Evolutionary conservation across 2,329 filamentous ascomycete genomes (phyloP).

Genomic region (Teratosphaeria gauchensis): DNA sequence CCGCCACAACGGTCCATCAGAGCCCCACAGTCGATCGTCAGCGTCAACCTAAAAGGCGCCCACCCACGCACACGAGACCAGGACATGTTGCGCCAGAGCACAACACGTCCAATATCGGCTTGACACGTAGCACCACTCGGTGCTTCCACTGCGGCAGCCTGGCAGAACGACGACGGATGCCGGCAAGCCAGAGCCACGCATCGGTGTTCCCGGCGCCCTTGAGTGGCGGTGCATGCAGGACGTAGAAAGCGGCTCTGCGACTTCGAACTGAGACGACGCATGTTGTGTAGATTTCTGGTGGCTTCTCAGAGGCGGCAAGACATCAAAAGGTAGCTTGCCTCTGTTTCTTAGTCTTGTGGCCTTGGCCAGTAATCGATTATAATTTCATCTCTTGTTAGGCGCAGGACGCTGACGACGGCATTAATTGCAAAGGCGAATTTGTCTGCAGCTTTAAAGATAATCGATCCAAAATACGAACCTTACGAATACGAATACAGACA

Average conservation of each 20-base stretch:
- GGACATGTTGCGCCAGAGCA: neutral
- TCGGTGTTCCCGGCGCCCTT: neutral
- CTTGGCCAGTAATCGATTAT: constrained; percentile 1
- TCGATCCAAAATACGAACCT: constrained; percentile 5
- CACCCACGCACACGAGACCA: neutral
- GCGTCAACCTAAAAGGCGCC: neutral
- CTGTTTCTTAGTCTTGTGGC: neutral
- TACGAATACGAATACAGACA: neutral
- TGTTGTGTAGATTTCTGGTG: neutral
- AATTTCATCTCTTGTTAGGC: constrained; percentile 4
- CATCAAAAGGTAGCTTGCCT: constrained; percentile 1
- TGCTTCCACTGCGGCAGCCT: neutral
- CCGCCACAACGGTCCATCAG: neutral
- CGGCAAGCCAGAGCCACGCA: neutral
- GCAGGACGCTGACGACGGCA: constrained; percentile 16
- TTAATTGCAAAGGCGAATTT: constrained; percentile 3
- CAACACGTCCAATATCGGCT: neutral
- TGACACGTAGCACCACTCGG: constrained; percentile 1
- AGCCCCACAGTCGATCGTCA: neutral
- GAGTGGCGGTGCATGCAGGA: constrained; percentile 2
- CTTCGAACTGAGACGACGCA: neutral
- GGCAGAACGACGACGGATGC: neutral
- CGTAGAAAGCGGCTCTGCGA: neutral
- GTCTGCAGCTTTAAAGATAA: neutral
- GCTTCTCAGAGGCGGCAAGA: neutral